Evolutionary conservation across 2,329 filamentous ascomycete genomes (phyloP), one percentile per base, ranked within the genome.

Genomic region (Apiospora marii): DNA sequence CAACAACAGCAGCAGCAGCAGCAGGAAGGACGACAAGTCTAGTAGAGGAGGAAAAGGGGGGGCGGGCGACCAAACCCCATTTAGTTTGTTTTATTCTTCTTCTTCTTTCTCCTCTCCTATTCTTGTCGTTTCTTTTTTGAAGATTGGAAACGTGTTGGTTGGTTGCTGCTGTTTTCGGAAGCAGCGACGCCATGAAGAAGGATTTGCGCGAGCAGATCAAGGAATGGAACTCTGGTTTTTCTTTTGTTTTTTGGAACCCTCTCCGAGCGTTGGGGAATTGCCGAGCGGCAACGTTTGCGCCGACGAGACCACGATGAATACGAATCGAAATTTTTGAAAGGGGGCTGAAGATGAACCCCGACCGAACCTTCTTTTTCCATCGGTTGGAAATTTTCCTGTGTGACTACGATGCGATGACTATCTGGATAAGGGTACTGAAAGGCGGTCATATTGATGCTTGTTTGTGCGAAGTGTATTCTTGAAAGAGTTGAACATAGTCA

Each of bases 171-270:
- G 10, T 14, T 27, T 3, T 27, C 24, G 53, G 16, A 61, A 22
- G 53, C 53, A 61, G 27, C 30, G 53, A 61, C 34, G 16, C 53
- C 53, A 61, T 61, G 30, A 61, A 61, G 30, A 61, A 61, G 30
- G 30, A 30, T 19, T 12, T 27, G 24, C 49, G n/a, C 49, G 24
- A 27, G 27, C 49, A 53, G 37, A 41, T 41, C 37, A 41, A 41
- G 37, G 37, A 41, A 41, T 41, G 37, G 37, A 41, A 41, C 8
- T 10, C 37, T 41, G 37, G 46, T 16, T 44, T 44, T 16, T 44
- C 16, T 44, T 44, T 44, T 44, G 13, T 16, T 16, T 44, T 44
- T 44, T 44, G 43, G 37, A 41, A 51, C 19, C 46, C 46, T 16
- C 19, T 8, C 16, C 19, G 4, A n/a, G 46, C 46, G 22, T 4